Conservation (phyloP, 495 filamentous ascomycete species). For the Chaetomium tenue region DNA sequence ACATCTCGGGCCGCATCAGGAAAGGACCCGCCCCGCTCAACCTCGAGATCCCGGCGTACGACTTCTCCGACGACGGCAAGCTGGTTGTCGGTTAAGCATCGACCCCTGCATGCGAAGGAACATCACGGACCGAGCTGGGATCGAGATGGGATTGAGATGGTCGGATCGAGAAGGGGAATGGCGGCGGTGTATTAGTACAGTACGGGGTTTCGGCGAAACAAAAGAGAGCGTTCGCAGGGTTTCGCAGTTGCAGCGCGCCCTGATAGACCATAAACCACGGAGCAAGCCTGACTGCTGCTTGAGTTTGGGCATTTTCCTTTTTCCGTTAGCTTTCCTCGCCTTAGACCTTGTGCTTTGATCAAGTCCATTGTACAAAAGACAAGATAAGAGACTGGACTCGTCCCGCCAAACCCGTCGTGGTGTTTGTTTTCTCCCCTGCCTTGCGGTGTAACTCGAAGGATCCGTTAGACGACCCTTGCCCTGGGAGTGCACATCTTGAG, state of each 20-base stretch:
- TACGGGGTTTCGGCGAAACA: conserved; percentile 22
- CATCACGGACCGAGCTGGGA: neutral
- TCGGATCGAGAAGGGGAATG: neutral
- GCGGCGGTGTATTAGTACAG: conserved; percentile 28
- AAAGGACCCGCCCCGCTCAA: conserved; percentile 96
- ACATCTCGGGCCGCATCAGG: conserved; percentile 94
- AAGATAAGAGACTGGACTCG: conserved; percentile 10
- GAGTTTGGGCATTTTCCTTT: conserved; percentile 11
- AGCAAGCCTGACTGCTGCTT: conserved; percentile 26
- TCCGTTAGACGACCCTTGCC: neutral
- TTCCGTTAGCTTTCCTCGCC: conserved; percentile 9
- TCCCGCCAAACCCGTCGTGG: neutral
- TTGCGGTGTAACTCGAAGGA: neutral
- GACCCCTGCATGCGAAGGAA: neutral
- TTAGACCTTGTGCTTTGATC: conserved; percentile 25
- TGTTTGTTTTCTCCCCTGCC: neutral
- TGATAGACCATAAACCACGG: conserved; percentile 29
- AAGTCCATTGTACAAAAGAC: conserved; percentile 25
- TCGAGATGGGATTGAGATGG: too few relatives aligned
- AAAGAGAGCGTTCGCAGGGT: conserved; percentile 19
- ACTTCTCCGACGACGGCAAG: conserved; percentile 75
- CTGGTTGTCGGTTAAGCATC: conserved; percentile 72
- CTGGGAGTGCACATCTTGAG: neutral
- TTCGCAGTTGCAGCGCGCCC: conserved; percentile 19
- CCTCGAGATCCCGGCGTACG: conserved; percentile 90